Evolutionary conservation across 345 rosid genomes (phyloP), one percentile per base, ranked within the genome.

Genomic region (Brassica carinata): DNA sequence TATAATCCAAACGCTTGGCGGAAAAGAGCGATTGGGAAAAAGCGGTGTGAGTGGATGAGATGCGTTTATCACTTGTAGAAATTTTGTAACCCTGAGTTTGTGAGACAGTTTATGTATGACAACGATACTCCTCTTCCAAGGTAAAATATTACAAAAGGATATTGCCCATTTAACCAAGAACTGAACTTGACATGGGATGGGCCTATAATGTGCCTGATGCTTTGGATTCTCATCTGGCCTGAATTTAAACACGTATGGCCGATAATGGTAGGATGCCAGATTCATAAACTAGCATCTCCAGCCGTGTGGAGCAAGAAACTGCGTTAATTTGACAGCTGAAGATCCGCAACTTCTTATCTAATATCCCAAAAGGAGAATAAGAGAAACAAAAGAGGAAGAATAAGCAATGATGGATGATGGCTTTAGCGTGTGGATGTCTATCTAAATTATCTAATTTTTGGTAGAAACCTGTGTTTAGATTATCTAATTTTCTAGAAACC

Each of bases 1-100:
- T 43, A 93, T 95, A 77, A 89, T 93, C 85, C 99, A 90, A 83
- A 95, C 99, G 8, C 88, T 95, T 6, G 96, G 98, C 9, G 94
- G 93, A 23, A 93, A 84, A 74, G 91, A 86, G 23, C 82, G 77
- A 7, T 17, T 67, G 64, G 70, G 36, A 58, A 71, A 45, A 66
- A 58, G 79, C 27, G 57, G 69, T 57, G 26, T 19, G 45, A 80
- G 53, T 51, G 65, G 59, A 34, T 69, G 75, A 51, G 75, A 51
- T 70, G 43, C 38, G 29, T 68, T 18, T 55, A 10, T 2, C 67
- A 8, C 23, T 72, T 80, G 79, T 73, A 57, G 40, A 53, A 79
- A 55, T 29, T 9, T 38, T 66, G 53, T 57, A 78, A 29, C 31
- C 36, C 30, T 64, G 26, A 61, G 70, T 69, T 72, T 68, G 31